These are phyloP conservation scores for Hericium coralloides DNA, from an alignment of 768 basidiomycete species.

Conservation along the genomic window DNA sequence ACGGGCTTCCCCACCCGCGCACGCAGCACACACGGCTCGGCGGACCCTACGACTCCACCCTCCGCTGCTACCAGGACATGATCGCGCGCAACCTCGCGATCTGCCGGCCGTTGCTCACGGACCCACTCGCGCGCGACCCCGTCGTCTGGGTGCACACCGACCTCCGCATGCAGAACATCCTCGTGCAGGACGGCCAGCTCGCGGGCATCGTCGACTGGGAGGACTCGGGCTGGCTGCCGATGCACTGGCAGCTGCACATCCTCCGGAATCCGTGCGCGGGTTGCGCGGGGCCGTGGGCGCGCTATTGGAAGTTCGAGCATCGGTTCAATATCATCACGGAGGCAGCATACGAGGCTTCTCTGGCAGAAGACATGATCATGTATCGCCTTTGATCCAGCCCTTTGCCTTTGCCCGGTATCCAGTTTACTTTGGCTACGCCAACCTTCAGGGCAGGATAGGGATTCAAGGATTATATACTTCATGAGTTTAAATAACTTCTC, in stretches of 20 bases:
- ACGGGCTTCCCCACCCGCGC: constrained; percentile 16
- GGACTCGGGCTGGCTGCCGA: constrained; percentile 18
- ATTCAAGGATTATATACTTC: too few species aligned
- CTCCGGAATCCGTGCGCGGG: background rate
- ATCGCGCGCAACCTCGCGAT: background rate
- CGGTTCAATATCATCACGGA: background rate
- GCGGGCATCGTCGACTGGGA: constrained; percentile 20
- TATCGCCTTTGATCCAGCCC: too few species aligned
- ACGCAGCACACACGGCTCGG: constrained; percentile 7
- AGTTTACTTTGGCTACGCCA: too few species aligned
- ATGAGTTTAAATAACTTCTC: too few species aligned
- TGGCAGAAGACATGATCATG: too few species aligned
- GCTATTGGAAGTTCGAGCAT: background rate
- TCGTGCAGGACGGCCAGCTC: constrained; percentile 15
- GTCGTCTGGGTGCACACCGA: constrained; percentile 9
- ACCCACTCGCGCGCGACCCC: background rate
- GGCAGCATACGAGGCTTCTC: too few species aligned
- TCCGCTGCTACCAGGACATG: constrained; percentile 14
- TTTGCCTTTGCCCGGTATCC: too few species aligned
- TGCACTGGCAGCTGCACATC: constrained; percentile 14
- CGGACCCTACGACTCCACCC: constrained; percentile 14
- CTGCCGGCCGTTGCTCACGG: background rate
- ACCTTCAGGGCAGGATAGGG: too few species aligned
- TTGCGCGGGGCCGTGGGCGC: background rate
- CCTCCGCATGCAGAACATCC: constrained; percentile 15